Conservation (phyloP, 169 alveolate species). For the Plasmodium adleri region DNA sequence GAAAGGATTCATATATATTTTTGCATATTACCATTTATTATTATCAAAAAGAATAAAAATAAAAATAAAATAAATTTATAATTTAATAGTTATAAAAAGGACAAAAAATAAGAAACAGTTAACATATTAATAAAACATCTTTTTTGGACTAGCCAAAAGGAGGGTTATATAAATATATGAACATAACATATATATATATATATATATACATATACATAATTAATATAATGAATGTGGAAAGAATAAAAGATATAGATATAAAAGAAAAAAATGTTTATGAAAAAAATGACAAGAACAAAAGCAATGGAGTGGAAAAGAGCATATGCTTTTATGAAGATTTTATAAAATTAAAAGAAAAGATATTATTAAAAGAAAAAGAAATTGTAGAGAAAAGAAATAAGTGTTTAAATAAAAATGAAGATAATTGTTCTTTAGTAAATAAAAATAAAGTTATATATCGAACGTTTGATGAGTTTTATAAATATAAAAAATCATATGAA, state of each 20-base stretch:
- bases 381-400: conserved; percentile 19
- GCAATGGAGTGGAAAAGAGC: background rate
- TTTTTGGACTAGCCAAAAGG: no score
- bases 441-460: conserved; percentile 38
- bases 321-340: conserved; percentile 13
- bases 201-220: background rate
- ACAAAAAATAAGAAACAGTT: no score
- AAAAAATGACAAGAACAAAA: background rate
- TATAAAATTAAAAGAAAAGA: conserved; percentile 40
- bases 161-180: background rate
- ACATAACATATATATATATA: background rate
- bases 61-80: no score
- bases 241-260: background rate
- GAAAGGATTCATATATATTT: no score
- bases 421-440: background rate
- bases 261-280: background rate
- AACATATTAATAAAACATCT: no score
- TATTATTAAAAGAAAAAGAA: conserved; percentile 53
- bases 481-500: conserved; percentile 55
- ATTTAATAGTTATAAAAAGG: no score
- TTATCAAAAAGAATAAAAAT: no score
- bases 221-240: background rate
- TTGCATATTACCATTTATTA: no score
- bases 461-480: conserved; percentile 71
- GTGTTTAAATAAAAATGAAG: conserved; percentile 1